Percentiles rank a stretch among this genome's conserved stretches.
phyloP scores from a whole-genome alignment of 108 stramenopile species.

The Poteriospumella lacustris region DNA sequence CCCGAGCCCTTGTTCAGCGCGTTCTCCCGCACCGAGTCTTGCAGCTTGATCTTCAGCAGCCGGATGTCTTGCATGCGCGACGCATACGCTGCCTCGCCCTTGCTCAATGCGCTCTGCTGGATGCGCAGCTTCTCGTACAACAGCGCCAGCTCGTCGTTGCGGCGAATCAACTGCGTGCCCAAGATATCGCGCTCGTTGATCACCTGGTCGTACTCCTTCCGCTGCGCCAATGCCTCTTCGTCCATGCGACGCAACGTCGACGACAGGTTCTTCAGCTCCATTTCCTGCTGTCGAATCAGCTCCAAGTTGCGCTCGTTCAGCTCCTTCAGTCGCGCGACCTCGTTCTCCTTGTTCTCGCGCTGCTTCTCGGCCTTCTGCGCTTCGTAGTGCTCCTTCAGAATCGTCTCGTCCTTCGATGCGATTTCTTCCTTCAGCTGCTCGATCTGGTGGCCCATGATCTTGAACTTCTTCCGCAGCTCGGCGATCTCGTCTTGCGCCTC shows the following conservation, averaged over 20 bases:
- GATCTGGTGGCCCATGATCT: constrained; percentile 65
- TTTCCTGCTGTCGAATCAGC: constrained; percentile 52
- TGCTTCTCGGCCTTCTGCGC: constrained; percentile 58
- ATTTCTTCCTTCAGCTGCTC: constrained; percentile 66
- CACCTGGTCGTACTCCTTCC: constrained; percentile 65
- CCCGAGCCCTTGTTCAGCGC: neutral
- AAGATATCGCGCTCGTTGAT: constrained; percentile 78
- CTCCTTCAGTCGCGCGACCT: constrained; percentile 41
- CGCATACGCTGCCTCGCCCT: constrained; percentile 66
- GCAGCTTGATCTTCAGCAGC: constrained; percentile 63
- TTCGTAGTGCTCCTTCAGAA: constrained; percentile 71
- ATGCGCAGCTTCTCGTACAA: constrained; percentile 77
- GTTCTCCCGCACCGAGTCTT: constrained; percentile 60
- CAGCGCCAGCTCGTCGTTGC: constrained; percentile 75
- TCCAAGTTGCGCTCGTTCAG: constrained; percentile 54
- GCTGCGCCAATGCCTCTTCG: constrained; percentile 62
- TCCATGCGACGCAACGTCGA: constrained; percentile 65
- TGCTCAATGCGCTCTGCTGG: constrained; percentile 63
- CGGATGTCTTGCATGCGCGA: constrained; percentile 63
- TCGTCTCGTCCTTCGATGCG: constrained; percentile 61
- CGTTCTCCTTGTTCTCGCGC: constrained; percentile 42
- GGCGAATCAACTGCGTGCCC: constrained; percentile 72
- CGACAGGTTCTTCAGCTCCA: constrained; percentile 52
- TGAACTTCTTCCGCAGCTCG: constrained; percentile 65
- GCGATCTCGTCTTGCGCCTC: constrained; percentile 65